A percentile compares a stretch with the other conserved stretches of the same genome.
phyloP scores from a whole-genome alignment of 2,329 filamentous ascomycete genomes.

The Aspergillus candidus region DNA sequence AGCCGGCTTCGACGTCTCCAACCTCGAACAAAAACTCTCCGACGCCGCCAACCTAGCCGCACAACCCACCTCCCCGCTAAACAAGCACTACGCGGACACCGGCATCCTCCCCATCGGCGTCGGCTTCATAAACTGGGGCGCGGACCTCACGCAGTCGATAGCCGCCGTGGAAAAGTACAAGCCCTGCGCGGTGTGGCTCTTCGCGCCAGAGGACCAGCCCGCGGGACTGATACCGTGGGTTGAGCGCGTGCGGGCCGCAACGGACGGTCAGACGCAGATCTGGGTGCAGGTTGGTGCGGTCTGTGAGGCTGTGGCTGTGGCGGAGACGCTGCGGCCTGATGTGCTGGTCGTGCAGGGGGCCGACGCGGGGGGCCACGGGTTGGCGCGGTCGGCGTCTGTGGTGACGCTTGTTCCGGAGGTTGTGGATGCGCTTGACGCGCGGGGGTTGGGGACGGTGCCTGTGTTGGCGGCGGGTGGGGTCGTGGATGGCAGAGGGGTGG shows the following conservation, averaged over 20 bases:
- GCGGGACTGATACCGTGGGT: slow-evolving; percentile 23
- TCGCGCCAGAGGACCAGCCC: slow-evolving; percentile 25
- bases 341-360: slow-evolving; percentile 49
- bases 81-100: slow-evolving; percentile 9
- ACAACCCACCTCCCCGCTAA: slow-evolving; percentile 3
- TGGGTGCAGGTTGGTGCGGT: slow-evolving; percentile 52
- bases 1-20: slow-evolving; percentile 47
- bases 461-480: slow-evolving; percentile 51
- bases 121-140: slow-evolving; percentile 37
- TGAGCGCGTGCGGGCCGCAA: slow-evolving; percentile 38
- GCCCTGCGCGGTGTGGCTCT: slow-evolving; percentile 38
- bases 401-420: slow-evolving; percentile 49
- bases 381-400: slow-evolving; percentile 41
- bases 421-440: slow-evolving; percentile 32
- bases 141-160: slow-evolving; percentile 23
- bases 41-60: slow-evolving; percentile 21
- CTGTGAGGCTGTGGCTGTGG: slow-evolving; percentile 40
- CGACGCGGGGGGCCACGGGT: slow-evolving; percentile 52
- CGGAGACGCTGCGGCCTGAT: slow-evolving; percentile 37
- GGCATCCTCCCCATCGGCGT: slow-evolving; percentile 34
- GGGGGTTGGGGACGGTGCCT: slow-evolving; percentile 30
- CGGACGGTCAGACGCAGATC: slow-evolving; percentile 38
- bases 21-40: slow-evolving; percentile 25
- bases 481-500: slow-evolving; percentile 46
- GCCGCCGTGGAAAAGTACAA: slow-evolving; percentile 25